A percentile compares a stretch with the other conserved stretches of the same genome.
These are phyloP conservation scores for Aspergillus fijiensis DNA, from an alignment of 2,329 filamentous ascomycete genomes.

Conservation along the genomic window DNA sequence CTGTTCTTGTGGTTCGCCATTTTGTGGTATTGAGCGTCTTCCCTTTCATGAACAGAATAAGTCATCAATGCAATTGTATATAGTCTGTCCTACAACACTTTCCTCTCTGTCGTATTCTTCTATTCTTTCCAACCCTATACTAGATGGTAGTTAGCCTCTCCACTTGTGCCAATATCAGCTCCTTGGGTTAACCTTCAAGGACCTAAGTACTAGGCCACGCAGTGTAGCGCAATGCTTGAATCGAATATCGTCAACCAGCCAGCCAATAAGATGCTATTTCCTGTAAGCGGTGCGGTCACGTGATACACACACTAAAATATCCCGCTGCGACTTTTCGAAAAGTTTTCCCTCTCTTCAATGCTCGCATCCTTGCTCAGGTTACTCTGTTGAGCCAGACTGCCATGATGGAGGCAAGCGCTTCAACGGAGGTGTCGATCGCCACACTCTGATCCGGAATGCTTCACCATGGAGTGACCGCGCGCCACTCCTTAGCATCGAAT, in stretches of 20 bases:
- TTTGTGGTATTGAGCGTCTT: conserved; percentile 6
- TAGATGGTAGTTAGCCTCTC: too few species aligned
- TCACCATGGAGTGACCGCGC: background rate
- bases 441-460: background rate
- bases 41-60: background rate
- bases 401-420: background rate
- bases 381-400: background rate
- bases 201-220: too few species aligned
- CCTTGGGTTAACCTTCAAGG: too few species aligned
- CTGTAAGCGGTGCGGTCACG: background rate
- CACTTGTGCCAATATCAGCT: too few species aligned
- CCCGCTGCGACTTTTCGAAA: background rate
- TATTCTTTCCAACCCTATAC: too few species aligned
- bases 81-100: background rate
- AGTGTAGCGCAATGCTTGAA: too few species aligned
- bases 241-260: background rate
- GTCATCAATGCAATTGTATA: background rate
- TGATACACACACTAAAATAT: background rate
- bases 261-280: background rate
- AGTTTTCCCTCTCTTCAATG: background rate
- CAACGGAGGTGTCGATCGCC: background rate
- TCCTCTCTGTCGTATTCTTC: background rate
- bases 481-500: too few species aligned
- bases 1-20: conserved; percentile 11
- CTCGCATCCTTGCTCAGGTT: background rate